A percentile compares a stretch with the other conserved stretches of the same genome.
Conservation (phyloP, 202 grass and related monocot species). For the Zoysia matrella region DNA sequence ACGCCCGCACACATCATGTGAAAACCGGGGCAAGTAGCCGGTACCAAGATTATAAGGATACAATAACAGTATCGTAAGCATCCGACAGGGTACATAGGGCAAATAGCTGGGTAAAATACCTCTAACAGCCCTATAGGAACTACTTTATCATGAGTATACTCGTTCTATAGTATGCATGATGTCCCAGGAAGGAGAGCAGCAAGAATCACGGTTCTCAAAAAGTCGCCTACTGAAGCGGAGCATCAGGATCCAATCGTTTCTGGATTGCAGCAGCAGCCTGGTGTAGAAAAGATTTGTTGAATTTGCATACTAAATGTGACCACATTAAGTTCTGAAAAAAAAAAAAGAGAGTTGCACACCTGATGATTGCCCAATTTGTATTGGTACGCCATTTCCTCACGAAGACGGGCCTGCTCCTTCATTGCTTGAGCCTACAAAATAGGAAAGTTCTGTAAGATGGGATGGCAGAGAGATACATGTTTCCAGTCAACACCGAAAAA, state of each 20-base stretch:
- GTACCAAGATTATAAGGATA: conserved; percentile 29
- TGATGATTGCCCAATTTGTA: conserved; percentile 91
- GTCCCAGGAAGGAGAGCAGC: neutral
- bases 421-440: conserved; percentile 92
- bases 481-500: neutral
- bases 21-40: neutral
- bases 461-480: neutral
- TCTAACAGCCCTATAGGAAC: neutral
- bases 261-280: conserved; percentile 98
- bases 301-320: neutral
- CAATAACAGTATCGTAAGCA: neutral
- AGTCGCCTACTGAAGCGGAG: conserved; percentile 55
- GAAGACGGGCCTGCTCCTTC: conserved; percentile 90
- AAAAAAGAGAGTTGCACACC: conserved; percentile 44
- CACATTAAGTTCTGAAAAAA: conserved; percentile 7
- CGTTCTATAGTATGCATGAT: conserved; percentile 12
- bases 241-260: conserved; percentile 96
- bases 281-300: conserved; percentile 16
- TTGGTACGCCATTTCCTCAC: conserved; percentile 99
- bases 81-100: too few species aligned
- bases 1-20: neutral
- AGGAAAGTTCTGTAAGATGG: conserved; percentile 7
- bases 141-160: neutral
- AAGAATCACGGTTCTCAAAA: conserved; percentile 3
- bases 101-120: neutral